Percentiles rank a stretch among this genome's conserved stretches.
These are phyloP conservation scores for Immersiporthe knoxdaviesiana DNA, from an alignment of 2,329 filamentous ascomycete species.

Conservation along the genomic window DNA sequence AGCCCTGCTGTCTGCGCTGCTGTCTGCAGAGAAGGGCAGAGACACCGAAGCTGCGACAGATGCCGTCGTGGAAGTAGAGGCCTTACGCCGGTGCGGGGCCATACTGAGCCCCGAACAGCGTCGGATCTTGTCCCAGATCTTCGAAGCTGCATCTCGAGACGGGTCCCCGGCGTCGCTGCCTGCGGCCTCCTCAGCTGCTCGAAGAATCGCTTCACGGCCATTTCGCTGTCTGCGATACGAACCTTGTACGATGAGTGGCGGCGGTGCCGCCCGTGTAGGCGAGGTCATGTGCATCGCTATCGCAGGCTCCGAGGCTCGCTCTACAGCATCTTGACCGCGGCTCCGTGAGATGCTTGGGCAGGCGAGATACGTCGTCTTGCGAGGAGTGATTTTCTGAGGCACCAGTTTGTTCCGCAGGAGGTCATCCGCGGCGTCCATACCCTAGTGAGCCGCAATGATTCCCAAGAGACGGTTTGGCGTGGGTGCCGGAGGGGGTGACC, in stretches of 20 bases:
- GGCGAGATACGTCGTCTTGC: slow-evolving; percentile 28
- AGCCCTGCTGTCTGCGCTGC: background rate
- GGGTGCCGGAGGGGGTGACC: slow-evolving; percentile 50
- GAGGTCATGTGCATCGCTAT: background rate
- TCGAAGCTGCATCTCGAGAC: slow-evolving; percentile 18
- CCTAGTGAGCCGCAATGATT: slow-evolving; percentile 55
- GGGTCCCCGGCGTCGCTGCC: background rate
- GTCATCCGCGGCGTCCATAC: slow-evolving; percentile 46
- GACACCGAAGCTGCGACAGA: slow-evolving; percentile 16
- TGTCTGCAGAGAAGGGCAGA: slow-evolving; percentile 4
- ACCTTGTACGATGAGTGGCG: background rate
- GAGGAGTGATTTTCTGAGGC: slow-evolving; percentile 20
- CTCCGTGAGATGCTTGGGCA: slow-evolving; percentile 9
- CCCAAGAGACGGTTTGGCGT: slow-evolving; percentile 45
- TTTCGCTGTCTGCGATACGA: background rate
- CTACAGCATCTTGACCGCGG: slow-evolving; percentile 28
- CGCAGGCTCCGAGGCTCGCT: background rate
- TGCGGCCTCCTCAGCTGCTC: background rate
- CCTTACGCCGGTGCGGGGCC: background rate
- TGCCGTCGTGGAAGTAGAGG: slow-evolving; percentile 4
- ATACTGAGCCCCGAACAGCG: slow-evolving; percentile 25
- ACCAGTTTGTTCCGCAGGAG: slow-evolving; percentile 42
- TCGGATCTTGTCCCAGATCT: slow-evolving; percentile 26
- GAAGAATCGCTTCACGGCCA: background rate
- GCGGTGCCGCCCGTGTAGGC: slow-evolving; percentile 12